Evolutionary conservation across 495 filamentous ascomycete genomes (phyloP), one percentile per base, ranked within the genome.

Genomic region (Amphirosellinia nigrospora): DNA sequence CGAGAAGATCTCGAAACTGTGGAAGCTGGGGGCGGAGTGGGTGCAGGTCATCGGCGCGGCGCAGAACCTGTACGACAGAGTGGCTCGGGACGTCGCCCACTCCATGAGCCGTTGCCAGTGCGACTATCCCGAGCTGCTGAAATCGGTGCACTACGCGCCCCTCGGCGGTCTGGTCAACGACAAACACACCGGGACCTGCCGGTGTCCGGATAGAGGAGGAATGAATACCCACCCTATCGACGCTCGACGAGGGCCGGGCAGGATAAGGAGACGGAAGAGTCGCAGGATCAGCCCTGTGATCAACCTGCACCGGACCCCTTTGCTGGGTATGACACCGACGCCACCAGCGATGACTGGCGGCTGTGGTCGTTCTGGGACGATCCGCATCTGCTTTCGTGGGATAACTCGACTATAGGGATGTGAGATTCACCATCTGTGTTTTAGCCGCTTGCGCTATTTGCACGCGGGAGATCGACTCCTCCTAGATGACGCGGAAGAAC

Each of bases 301-400:
- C 63, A 65, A 21, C 45, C 46, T 23, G 34, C 5, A 21, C 34
- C 21, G 13, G 63, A 65, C 21, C 30, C 46, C 30, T 53, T 65
- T 53, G 63, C 63, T 3, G 41, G 45, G 45, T 45, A 16, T 46
- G 46, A 65, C 21, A 21, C 45, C 1, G 63, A 53, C 32, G 23
- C 50, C 30, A 65, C 34, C 10, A 45, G 63, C 46, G 63, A 65
- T 6, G 63, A 65, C 19, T 65, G 63, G 63, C 63, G 63, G 3
- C n/a, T 65, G 5, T 65, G 63, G 45, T 65, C 63, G 3, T 65
- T 65, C 34, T 65, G 63, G 63, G 63, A 65, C 19, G 63, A 65
- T 16, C 63, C 63, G 6, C 63, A 65, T 39, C 63, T 65, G 7
- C 46, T 65, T 1, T 65, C 63, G 16, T 65, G 63, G 63, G 63